Evolutionary conservation across 2,329 filamentous ascomycete genomes (phyloP).

Genomic region (Paracoccidioides brasiliensis): DNA sequence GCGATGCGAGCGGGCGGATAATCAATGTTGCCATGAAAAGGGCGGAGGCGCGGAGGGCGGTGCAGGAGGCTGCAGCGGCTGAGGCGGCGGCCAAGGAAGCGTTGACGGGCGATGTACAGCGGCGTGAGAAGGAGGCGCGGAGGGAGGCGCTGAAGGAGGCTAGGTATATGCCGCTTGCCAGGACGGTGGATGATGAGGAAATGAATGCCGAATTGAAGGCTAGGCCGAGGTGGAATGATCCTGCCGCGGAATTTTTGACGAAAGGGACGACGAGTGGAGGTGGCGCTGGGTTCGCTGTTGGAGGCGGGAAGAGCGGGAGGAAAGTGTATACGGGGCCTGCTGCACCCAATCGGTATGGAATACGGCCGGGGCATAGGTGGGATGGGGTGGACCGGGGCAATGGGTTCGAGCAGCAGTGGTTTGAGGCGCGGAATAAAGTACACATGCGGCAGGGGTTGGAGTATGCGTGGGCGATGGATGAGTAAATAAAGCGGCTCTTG

Average conservation of each 20-base stretch:
- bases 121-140: constrained; percentile 50
- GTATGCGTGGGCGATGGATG: constrained; percentile 95
- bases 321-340: constrained; percentile 68
- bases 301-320: constrained; percentile 34
- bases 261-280: constrained; percentile 33
- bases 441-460: constrained; percentile 66
- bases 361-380: constrained; percentile 85
- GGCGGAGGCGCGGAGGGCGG: constrained; percentile 69
- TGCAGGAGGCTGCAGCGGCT: constrained; percentile 54
- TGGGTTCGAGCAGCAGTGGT: constrained; percentile 87
- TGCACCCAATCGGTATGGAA: constrained; percentile 85
- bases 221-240: constrained; percentile 79
- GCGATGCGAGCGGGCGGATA: constrained; percentile 85
- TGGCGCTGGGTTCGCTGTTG: constrained; percentile 49
- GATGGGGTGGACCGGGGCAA: constrained; percentile 91
- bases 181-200: constrained; percentile 69
- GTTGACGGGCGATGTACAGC: constrained; percentile 75
- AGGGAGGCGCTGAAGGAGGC: constrained; percentile 64
- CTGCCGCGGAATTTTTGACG: constrained; percentile 65
- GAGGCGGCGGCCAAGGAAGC: constrained; percentile 55
- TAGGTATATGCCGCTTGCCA: constrained; percentile 64
- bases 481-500: constrained; percentile 35
- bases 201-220: constrained; percentile 75
- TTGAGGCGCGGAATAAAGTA: constrained; percentile 69
- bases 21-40: constrained; percentile 87